Base-by-base conservation (phyloP, 1,139 yeast species). In the Candida sojae region DNA sequence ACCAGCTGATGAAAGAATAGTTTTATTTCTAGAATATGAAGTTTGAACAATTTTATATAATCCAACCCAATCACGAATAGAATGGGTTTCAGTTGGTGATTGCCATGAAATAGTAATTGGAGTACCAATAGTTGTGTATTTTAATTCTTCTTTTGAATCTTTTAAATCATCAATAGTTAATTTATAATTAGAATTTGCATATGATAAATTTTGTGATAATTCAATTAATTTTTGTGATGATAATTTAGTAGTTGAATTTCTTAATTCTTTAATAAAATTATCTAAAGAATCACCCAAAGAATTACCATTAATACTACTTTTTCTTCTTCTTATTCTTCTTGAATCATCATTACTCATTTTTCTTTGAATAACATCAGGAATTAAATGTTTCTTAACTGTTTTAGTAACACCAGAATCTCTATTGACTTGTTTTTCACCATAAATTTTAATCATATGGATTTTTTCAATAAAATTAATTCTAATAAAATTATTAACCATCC, bases 401-500 rank as follows among this genome's bases (percentile, higher is more conserved):
- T 85, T 85, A 44, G 87, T 79, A 10, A 87, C 86, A 11, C 88
- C 88, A 5, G 85, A 80, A 54, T 82, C 86, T 58, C 80, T 70
- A 47, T 73, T 63, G 9, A 83, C 81, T 56, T 77, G 82, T 39
- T 75, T 78, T 54, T 82, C 83, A 25, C 96, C 96, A 59, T 88
- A 88, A 5, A 89, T 74, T 61, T 83, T 84, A 50, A 84, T 78
- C 90, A 88, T 87, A 61, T 88, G 96, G 28, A 87, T 81, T 58
- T 84, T 85, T 61, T 88, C 96, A 51, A 88, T 85, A 60, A 85
- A 85, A 57, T 84, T 83, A 52, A 88, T 84, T 57, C 90, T 75
- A 28, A 83, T 66, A 54, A 88, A 80, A 57, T 84, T 86, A 54
- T 84, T 83, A 12, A 75, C 64, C 5, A 90, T 84, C 92, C 95